Base-by-base conservation (phyloP, 129 eudicot genomes). In the Cynara cardunculus region DNA sequence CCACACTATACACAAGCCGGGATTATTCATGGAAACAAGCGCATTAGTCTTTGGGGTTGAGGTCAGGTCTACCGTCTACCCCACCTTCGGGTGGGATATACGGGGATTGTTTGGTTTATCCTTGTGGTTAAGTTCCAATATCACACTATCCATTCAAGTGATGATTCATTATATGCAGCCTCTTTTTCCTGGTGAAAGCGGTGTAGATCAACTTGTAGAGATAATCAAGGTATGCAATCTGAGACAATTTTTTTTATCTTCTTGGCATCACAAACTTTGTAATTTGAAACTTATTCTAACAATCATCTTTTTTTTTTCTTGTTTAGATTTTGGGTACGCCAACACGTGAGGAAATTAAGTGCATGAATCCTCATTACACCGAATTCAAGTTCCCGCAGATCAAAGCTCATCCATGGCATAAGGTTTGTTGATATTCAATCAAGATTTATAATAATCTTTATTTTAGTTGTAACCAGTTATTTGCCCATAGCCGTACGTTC, bases 361-460 rank as follows among this genome's bases (percentile, higher is more conserved):
- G 99, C 85, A 96, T 96, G 99, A 96, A 93, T 84, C 99, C 99
- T 13, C 86, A 96, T 83, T 96, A 96, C 84, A 93, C 81, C 5
- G 99, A 96, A 59, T 96, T 89, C 78, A 96, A 93, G 85, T 96
- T 96, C 83, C 99, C 98, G 27, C 98, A 93, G 77, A 96, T 96
- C 82, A 96, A 96, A 87, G 99, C 99, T 78, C 97, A 96, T 77
- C 99, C 99, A 11, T 96, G 98, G 99, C 98, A 96, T 87, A 96
- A 96, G 99, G 99, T 96, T 35, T 68, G 84, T 73, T 27, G 4
- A 30, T 73, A 49, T 24, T 35, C 25, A 14, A 6, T 49, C 2
- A 62, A 49, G 66, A 41, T 24, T 12, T 11, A 24, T 32, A 46
- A 12, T 24, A 39, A 19, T 35, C 72, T 13, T 59, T 69, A 19